Evolutionary conservation across 208 protist species (phyloP).

Genomic region (Wallacemonas sp.): DNA sequence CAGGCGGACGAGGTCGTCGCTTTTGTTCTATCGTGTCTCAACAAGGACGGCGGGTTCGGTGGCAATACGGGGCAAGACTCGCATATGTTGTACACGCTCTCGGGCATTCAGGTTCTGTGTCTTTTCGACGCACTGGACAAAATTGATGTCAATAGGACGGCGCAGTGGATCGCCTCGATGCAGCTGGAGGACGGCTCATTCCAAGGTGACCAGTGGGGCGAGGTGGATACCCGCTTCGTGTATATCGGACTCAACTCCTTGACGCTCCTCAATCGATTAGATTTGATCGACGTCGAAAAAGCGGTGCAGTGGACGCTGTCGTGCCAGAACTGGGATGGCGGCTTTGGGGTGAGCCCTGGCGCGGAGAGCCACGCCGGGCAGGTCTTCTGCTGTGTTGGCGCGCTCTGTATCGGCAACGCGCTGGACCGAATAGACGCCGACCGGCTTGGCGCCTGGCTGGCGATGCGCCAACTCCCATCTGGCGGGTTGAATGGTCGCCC

Average conservation of each 20-base stretch:
- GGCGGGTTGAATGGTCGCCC: constrained; percentile 99
- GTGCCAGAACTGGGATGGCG: constrained; percentile 99
- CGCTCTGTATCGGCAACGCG: constrained; percentile 93
- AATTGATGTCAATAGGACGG: constrained; percentile 58
- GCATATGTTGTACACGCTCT: constrained; percentile 98
- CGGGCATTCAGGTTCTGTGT: constrained; percentile 95
- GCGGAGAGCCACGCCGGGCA: constrained; percentile 98
- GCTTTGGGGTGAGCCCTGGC: constrained; percentile 94
- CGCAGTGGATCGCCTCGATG: constrained; percentile 81
- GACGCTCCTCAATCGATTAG: constrained; percentile 84
- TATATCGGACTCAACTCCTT: constrained; percentile 97
- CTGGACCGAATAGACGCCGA: constrained; percentile 92
- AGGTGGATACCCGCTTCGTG: constrained; percentile 98
- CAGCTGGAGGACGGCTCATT: constrained; percentile 98
- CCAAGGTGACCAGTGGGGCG: constrained; percentile 98
- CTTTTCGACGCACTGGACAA: constrained; percentile 70
- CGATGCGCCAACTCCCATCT: constrained; percentile 96
- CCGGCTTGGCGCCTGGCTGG: constrained; percentile 97
- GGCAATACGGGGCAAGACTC: constrained; percentile 97
- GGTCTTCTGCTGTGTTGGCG: constrained; percentile 98
- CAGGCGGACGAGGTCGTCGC: constrained; percentile 85
- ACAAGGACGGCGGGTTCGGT: constrained; percentile 96
- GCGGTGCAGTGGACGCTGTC: constrained; percentile 90
- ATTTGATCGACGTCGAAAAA: constrained; percentile 85
- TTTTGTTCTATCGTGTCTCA: constrained; percentile 93